These are phyloP conservation scores for Aurifilum marmelostoma DNA, from an alignment of 2,329 filamentous ascomycete genomes.

Conservation along the genomic window DNA sequence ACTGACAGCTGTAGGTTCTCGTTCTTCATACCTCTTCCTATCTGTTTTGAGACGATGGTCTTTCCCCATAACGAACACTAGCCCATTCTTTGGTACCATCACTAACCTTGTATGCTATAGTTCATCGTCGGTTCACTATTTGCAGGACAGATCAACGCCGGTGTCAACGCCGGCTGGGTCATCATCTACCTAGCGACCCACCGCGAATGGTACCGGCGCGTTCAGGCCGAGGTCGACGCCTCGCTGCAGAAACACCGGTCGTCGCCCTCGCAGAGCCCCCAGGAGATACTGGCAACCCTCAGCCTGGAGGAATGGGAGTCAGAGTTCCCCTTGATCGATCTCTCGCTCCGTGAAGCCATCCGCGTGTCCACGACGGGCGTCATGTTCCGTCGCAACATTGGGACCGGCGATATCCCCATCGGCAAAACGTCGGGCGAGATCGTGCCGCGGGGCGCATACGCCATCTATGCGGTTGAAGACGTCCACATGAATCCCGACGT, in stretches of 20 bases:
- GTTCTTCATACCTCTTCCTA: background rate
- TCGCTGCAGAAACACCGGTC: slow-evolving; percentile 48
- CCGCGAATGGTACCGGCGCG: slow-evolving; percentile 48
- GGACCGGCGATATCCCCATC: slow-evolving; percentile 48
- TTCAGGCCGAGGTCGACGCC: slow-evolving; percentile 51
- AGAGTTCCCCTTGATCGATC: slow-evolving; percentile 55
- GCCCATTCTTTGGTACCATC: background rate
- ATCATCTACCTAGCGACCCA: slow-evolving; percentile 53
- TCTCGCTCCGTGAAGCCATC: slow-evolving; percentile 58
- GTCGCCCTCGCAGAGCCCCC: slow-evolving; percentile 35
- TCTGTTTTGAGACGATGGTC: background rate
- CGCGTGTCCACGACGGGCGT: slow-evolving; percentile 52
- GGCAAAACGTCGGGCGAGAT: slow-evolving; percentile 46
- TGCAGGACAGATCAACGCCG: slow-evolving; percentile 60
- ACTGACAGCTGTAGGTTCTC: slow-evolving; percentile 44
- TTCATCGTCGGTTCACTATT: slow-evolving; percentile 59
- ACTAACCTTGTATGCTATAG: slow-evolving; percentile 32
- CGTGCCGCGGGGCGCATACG: slow-evolving; percentile 53
- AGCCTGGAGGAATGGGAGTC: slow-evolving; percentile 58
- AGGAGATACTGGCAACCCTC: slow-evolving; percentile 47
- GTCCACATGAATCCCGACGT: slow-evolving; percentile 51
- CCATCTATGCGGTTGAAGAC: slow-evolving; percentile 51
- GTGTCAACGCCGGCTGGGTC: slow-evolving; percentile 58
- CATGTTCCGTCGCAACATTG: slow-evolving; percentile 55
- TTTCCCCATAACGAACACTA: background rate